Base-by-base conservation (phyloP, 75 land plant genomes). In the Selaginella moellendorffii region DNA sequence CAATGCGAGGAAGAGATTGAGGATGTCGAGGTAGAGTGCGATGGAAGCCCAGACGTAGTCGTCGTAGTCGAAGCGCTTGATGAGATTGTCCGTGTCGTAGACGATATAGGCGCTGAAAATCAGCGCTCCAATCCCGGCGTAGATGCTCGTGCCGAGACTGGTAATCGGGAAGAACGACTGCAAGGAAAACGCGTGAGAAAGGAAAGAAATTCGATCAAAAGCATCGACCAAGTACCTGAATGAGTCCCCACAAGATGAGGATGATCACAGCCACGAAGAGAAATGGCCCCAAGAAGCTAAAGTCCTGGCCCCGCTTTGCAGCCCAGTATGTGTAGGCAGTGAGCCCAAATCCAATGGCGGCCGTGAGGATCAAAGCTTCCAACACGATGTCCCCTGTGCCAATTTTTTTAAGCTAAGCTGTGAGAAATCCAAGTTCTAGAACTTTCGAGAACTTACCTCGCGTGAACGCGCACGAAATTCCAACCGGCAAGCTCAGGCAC, bases 241-340 rank as follows among this genome's bases (percentile, higher is more conserved):
- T 24, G 24, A 56, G 19, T 21, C 59, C 59, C 59, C 59, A 56
- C n/a, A 56, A 5, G 19, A 56, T 56, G 59, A 56, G 24, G 19
- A 56, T 24, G 8, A 56, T 56, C 8, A 56, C 23, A 8, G 59
- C 21, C n/a, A 21, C 59, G n/a, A 56, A 56, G 2, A 56, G 59
- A 8, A 56, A 21, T 56, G 59, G 59, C 19, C n/a, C 59, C 59
- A 56, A 56, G 59, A 56, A 56, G 59, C 59, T 56, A 19, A 56
- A 56, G 24, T 56, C 59, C 21, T 56, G 24, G 5, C 59, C 59
- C n/a, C 24, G 19, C n/a, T 56, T 56, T 2, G 21, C 21, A 56
- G 59, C 59, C 59, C 59, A 56, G 24, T 56, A 56, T 8, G 59
- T 56, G 59, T 56, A 56, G 21, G 59, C 5, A 8, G 59, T 56